A percentile compares a stretch with the other conserved stretches of the same genome.
Conservation (phyloP, 2,329 filamentous ascomycete genomes). For the Aspergillus latus region DNA sequence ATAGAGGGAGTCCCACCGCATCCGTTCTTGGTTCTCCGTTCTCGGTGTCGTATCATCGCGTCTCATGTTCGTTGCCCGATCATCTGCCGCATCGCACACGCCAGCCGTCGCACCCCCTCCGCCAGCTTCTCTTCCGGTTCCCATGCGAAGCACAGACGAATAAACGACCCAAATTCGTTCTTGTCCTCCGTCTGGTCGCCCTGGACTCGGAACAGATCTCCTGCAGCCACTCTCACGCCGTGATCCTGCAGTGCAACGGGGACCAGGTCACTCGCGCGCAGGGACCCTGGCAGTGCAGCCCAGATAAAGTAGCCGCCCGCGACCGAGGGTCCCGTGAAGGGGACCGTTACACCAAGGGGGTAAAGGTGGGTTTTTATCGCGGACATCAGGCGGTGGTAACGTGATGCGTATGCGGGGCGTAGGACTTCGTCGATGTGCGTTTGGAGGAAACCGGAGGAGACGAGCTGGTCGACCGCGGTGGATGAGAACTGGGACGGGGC, state of each 20-base stretch:
- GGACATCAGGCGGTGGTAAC: conserved; percentile 56
- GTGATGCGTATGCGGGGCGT: conserved; percentile 55
- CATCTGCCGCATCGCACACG: conserved; percentile 25
- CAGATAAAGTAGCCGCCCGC: conserved; percentile 87
- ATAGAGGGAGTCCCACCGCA: too few relatives aligned
- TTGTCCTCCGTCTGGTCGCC: conserved; percentile 53
- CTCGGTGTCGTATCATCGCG: not conserved
- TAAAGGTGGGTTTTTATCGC: conserved; percentile 61
- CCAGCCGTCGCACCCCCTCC: conserved; percentile 68
- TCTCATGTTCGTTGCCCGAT: not conserved
- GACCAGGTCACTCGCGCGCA: conserved; percentile 58
- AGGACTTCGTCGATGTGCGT: conserved; percentile 54
- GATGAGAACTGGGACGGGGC: conserved; percentile 61
- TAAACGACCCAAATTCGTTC: conserved; percentile 57
- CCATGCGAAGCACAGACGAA: conserved; percentile 72
- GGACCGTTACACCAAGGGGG: conserved; percentile 58
- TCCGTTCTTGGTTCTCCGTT: not conserved
- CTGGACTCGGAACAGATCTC: conserved; percentile 67
- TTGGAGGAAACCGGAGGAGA: conserved; percentile 54
- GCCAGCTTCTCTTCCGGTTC: conserved; percentile 64
- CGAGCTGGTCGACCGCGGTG: conserved; percentile 56
- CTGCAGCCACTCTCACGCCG: conserved; percentile 66
- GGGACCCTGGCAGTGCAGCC: conserved; percentile 61
- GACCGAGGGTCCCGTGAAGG: conserved; percentile 36
- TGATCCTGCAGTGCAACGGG: conserved; percentile 60